Evolutionary conservation across 805 yeast genomes (phyloP).

Genomic region (Ogataea populi-albae): DNA sequence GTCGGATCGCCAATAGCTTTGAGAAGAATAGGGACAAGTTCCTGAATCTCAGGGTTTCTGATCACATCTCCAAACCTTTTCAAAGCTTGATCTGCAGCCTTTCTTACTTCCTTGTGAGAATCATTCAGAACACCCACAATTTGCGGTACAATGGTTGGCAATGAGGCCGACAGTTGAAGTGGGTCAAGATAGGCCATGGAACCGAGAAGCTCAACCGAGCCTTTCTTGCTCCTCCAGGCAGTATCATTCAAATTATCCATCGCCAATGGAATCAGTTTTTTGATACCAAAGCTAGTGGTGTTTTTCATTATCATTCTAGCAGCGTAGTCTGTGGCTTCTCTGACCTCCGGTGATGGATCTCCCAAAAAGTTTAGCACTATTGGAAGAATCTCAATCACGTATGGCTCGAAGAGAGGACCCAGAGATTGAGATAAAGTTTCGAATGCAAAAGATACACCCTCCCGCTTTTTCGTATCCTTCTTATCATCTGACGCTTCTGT

Average conservation of each 20-base stretch:
- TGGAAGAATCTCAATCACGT: constrained; percentile 85
- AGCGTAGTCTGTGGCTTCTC: constrained; percentile 85
- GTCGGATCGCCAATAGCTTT: constrained; percentile 97
- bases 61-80: constrained; percentile 95
- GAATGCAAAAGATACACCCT: constrained; percentile 83
- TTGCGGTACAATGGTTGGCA: constrained; percentile 91
- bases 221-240: constrained; percentile 96
- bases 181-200: constrained; percentile 98
- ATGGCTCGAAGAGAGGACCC: constrained; percentile 86
- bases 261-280: constrained; percentile 86
- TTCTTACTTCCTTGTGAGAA: constrained; percentile 94
- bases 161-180: constrained; percentile 82
- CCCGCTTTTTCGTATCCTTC: constrained; percentile 68
- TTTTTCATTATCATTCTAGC: constrained; percentile 84
- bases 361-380: constrained; percentile 78
- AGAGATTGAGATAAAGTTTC: constrained; percentile 78
- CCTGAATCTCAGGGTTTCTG: constrained; percentile 93
- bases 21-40: constrained; percentile 80
- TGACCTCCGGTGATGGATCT: constrained; percentile 78
- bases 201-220: constrained; percentile 93
- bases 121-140: constrained; percentile 93
- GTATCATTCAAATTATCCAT: constrained; percentile 80
- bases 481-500: constrained; percentile 86
- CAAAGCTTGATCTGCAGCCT: constrained; percentile 87
- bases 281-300: constrained; percentile 90